Evolutionary conservation across 306 rosid species (phyloP), one percentile per base, ranked within the genome.

Genomic region (Comarum palustre): DNA sequence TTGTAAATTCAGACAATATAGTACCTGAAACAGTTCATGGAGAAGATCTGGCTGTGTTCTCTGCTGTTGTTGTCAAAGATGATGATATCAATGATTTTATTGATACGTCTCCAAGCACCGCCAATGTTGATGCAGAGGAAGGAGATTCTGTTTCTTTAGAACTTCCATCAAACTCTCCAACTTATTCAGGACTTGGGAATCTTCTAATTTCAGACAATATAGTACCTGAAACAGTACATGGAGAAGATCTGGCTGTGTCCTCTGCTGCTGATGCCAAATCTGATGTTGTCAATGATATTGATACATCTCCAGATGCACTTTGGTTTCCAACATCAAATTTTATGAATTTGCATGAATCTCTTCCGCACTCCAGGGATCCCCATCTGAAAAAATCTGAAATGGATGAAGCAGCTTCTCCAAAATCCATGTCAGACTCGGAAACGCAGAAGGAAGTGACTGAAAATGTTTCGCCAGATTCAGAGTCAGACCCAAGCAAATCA

Each of bases 381-480:
- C 61, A 59, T 70, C 74, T 45, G 76, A 75, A 75, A 64, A 81
- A 77, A 75, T 31, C 38, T 65, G 83, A 82, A 79, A 76, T 77
- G 62, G 71, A 70, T 46, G 87, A 79, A 47, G 86, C 39, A 51
- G 84, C 69, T 83, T 79, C 79, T 73, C 72, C 74, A 55, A 86
- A 82, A 76, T 63, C 27, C 69, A 69, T 68, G 52, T 4, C 19
- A 71, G 87, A 77, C 52, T 64, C 73, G 20, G 84, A 77, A 74
- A 52, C 73, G 77, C 86, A 47, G 45, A 55, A 51, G 58, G 67
- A 43, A 47, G 74, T 69, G 62, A 74, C 67, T 76, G 80, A 69
- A 63, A 43, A 64, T 25, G 84, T 79, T 76, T 46, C 75, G 14
- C 60, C 83, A 47, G 84, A 78, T 77, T 70, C 48, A 27, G 82